Evolutionary conservation across 805 yeast species (phyloP).

Genomic region (Candida rishiriensis): DNA sequence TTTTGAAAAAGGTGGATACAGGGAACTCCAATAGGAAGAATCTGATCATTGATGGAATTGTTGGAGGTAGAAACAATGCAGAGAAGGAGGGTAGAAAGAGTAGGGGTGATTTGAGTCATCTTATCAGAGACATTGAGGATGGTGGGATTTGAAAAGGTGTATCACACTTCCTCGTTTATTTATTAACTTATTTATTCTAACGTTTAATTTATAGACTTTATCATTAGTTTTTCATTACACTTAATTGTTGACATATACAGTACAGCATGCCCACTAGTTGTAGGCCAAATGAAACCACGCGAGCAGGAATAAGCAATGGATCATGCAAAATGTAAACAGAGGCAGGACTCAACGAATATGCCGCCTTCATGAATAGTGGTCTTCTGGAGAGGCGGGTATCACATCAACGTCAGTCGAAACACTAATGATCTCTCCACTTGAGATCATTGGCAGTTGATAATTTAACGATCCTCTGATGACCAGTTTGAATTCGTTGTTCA

Average conservation of each 20-base stretch:
- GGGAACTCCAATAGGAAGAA: conserved; percentile 7
- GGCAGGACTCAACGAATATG: not conserved
- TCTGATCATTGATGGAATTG: no score
- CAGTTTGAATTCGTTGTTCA: conserved; percentile 24
- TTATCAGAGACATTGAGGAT: conserved; percentile 34
- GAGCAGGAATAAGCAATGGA: not conserved
- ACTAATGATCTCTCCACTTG: conserved; percentile 24
- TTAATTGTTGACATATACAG: not conserved
- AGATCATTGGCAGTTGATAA: conserved; percentile 26
- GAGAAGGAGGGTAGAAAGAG: conserved; percentile 20
- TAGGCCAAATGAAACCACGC: no score
- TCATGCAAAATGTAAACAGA: not conserved
- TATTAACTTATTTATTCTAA: no score
- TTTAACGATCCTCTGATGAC: conserved; percentile 30
- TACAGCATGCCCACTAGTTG: no score
- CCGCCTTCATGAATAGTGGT: no score
- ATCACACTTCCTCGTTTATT: no score
- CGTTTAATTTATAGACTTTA: not conserved
- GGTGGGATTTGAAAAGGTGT: conserved; percentile 3
- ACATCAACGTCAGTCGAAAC: conserved; percentile 25
- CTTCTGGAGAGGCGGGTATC: no score
- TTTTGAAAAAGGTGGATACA: conserved; percentile 29
- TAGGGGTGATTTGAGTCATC: conserved; percentile 40
- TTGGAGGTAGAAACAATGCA: conserved; percentile 15
- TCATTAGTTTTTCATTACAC: not conserved